Percentiles rank a stretch among this genome's conserved stretches.
Conservation (phyloP, 2,329 filamentous ascomycete genomes). For the Alternaria conjuncta region DNA sequence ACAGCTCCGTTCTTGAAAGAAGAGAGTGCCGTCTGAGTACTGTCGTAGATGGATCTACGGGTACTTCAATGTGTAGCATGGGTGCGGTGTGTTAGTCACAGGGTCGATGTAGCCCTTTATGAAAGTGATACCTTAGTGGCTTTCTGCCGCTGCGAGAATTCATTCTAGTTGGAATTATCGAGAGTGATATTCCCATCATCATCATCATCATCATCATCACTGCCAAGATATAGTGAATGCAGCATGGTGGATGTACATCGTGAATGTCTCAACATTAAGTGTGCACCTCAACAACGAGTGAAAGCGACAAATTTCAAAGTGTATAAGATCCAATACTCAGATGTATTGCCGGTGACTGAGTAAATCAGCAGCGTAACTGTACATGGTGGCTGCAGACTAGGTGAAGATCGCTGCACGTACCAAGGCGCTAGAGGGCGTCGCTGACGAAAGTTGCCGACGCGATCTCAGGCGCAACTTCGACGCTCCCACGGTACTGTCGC, state of each 20-base stretch:
- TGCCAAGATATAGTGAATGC: not conserved
- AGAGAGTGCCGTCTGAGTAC: constrained; percentile 34
- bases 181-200: not conserved
- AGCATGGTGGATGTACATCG: not conserved
- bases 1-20: constrained; percentile 42
- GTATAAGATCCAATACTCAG: not conserved
- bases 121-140: constrained; percentile 24
- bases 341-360: not conserved
- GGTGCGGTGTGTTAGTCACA: not conserved
- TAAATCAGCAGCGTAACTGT: not conserved
- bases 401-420: constrained; percentile 5
- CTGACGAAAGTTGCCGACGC: constrained; percentile 19
- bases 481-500: constrained; percentile 13
- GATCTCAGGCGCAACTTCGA: constrained; percentile 20
- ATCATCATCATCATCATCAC: not conserved
- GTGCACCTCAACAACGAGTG: not conserved
- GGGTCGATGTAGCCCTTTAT: constrained; percentile 5
- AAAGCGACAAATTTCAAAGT: not conserved
- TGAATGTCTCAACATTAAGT: not conserved
- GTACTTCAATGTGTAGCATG: not conserved
- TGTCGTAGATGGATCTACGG: not conserved
- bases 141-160: not conserved
- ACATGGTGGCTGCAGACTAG: not conserved
- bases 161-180: not conserved
- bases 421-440: constrained; percentile 7